These are phyloP conservation scores for Drechslerella dactyloides DNA, from an alignment of 2,329 filamentous ascomycete genomes.

Conservation along the genomic window DNA sequence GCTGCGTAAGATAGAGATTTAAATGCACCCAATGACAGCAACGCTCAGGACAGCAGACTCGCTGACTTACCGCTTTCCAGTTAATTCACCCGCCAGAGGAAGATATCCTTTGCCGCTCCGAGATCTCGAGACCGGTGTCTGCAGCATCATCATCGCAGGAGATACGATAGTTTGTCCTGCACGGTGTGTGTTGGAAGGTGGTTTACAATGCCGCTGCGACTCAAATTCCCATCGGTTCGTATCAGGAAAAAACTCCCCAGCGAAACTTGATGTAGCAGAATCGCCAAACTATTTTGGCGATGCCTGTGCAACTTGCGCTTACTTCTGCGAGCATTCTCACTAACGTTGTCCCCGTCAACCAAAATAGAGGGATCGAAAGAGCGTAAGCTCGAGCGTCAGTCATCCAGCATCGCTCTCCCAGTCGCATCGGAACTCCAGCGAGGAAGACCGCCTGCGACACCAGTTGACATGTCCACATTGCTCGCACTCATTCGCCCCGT, in stretches of 20 bases:
- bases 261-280: background rate
- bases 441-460: conserved; percentile 35
- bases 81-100: background rate
- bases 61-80: background rate
- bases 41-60: no score
- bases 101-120: background rate
- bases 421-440: conserved; percentile 35
- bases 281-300: background rate
- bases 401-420: conserved; percentile 31
- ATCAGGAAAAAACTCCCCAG: background rate
- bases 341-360: background rate
- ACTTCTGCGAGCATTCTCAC: background rate
- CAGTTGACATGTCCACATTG: conserved; percentile 46
- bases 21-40: no score
- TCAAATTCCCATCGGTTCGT: conserved; percentile 47
- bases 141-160: background rate
- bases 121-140: background rate
- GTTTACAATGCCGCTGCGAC: conserved; percentile 42
- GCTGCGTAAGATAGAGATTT: background rate
- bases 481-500: conserved; percentile 27
- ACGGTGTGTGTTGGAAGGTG: conserved; percentile 23
- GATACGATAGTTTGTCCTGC: background rate
- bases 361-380: conserved; percentile 40
- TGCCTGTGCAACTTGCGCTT: background rate
- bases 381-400: no score